Base-by-base conservation (phyloP, 192 early-diverging fungal genomes). In the Funneliformis mosseae region DNA sequence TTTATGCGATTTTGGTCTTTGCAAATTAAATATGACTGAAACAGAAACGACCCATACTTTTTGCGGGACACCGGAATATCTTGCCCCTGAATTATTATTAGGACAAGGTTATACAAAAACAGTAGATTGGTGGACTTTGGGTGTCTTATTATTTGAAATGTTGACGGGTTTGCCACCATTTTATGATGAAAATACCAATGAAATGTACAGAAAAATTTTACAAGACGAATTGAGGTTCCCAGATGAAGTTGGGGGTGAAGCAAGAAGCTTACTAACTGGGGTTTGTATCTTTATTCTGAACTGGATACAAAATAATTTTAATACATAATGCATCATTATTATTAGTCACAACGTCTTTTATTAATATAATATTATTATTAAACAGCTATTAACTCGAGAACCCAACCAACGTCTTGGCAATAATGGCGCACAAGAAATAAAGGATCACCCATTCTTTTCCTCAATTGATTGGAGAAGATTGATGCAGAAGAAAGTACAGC, bases 1-100 rank as follows among this genome's bases (percentile, higher is more conserved):
- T 83, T 79, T 93, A 28, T 88, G 92, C 4, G 92, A 93, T 74
- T 93, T 93, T 80, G 92, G 92, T 50, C 85, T 93, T 1, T 93
- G 94, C 88, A 97, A 97, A 84, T 87, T 96, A 59, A 95, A 97
- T 83, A 98, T 97, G 93, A 93, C 92, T 42, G 96, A 97, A 82
- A 93, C 94, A 66, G 95, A 95, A 76, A 95, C 92, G 3, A 98
- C 98, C 39, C 91, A 93, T 84, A 97, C 97, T 0, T 97, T 98
- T 78, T 98, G 97, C 84, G 98, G 98, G 11, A 99, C 98, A 11
- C 97, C 97, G n/a, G 98, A 99, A 83, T 99, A 98, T 83, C 92
- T 99, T 66, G 95, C 97, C 0, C 95, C 93, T 11, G 97, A 99
- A 88, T 83, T 99, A 25, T 85, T 99, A 11, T 87, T 92, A 50